Percentiles rank a stretch among this genome's conserved stretches.
These are phyloP conservation scores for Kazachstania viticola DNA, from an alignment of 805 yeast species.

Conservation along the genomic window DNA sequence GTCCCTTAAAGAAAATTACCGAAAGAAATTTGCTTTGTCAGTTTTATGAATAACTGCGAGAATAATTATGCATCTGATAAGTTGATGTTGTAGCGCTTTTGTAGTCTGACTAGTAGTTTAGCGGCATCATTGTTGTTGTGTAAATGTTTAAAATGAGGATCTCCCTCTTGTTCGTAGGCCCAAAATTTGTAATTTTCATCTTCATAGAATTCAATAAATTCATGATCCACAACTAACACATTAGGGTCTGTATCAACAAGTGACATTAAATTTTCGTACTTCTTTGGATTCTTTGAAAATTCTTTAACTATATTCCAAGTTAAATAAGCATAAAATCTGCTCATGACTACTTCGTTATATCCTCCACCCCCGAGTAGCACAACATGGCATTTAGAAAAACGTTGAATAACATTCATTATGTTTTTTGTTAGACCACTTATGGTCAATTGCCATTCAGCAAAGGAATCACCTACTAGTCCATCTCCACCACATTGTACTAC, in stretches of 20 bases:
- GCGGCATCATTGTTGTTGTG: too few species aligned
- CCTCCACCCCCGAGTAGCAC: constrained; percentile 68
- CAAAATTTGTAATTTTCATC: constrained; percentile 39
- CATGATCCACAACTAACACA: constrained; percentile 32
- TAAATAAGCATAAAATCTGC: constrained; percentile 43
- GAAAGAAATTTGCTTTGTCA: too few species aligned
- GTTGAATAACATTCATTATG: constrained; percentile 18
- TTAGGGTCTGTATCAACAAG: background rate
- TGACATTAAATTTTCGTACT: background rate
- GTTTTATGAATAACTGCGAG: too few species aligned
- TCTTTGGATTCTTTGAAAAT: constrained; percentile 1
- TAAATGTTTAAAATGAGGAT: too few species aligned
- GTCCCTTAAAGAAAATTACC: too few species aligned
- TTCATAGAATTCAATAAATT: constrained; percentile 31
- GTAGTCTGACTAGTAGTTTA: too few species aligned
- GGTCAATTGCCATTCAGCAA: constrained; percentile 59
- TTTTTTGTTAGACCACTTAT: constrained; percentile 35
- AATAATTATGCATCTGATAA: too few species aligned
- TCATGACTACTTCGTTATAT: constrained; percentile 48
- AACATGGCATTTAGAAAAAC: constrained; percentile 18
- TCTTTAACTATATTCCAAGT: constrained; percentile 16
- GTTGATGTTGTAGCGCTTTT: too few species aligned
- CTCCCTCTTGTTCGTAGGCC: constrained; percentile 29
- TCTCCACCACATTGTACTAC: constrained; percentile 67
- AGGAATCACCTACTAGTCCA: constrained; percentile 56